Percentiles rank a stretch among this genome's conserved stretches.
Conservation (phyloP, 1,284 basidiomycete genomes). For the Pascua guehoae region DNA sequence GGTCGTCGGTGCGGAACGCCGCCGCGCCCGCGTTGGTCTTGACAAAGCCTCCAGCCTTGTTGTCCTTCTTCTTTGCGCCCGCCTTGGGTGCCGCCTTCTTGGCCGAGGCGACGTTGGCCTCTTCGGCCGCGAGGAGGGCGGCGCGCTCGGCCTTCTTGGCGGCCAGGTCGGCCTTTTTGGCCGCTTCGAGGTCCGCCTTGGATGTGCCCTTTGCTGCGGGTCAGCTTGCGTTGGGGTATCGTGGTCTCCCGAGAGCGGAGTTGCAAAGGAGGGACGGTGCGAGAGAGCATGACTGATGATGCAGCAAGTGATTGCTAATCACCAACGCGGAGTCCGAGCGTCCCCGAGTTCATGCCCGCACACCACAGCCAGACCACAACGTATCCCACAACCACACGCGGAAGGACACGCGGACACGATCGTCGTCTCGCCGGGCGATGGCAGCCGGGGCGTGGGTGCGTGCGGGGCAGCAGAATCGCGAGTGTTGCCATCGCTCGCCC, state of each 20-base stretch:
- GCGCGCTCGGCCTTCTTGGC: constrained; percentile 54
- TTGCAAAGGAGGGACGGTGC: not conserved
- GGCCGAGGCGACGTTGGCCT: constrained; percentile 63
- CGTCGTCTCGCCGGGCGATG: no score
- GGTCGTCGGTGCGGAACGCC: constrained; percentile 54
- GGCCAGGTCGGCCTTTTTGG: constrained; percentile 54
- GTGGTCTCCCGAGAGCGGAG: not conserved
- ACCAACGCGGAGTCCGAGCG: no score
- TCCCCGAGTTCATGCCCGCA: no score
- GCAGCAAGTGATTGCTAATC: no score
- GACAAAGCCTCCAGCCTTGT: constrained; percentile 1
- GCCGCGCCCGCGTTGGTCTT: constrained; percentile 21
- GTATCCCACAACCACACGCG: no score
- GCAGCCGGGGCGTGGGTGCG: no score
- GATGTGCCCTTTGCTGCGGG: constrained; percentile 46
- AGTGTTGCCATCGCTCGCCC: no score
- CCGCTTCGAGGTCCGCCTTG: constrained; percentile 65
- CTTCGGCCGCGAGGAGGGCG: constrained; percentile 69
- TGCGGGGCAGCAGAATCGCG: no score
- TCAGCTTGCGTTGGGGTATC: not conserved
- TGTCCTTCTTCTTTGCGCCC: constrained; percentile 33
- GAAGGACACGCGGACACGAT: no score
- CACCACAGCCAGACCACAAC: no score
- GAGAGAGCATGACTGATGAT: no score
- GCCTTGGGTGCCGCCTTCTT: constrained; percentile 54